These are phyloP conservation scores for Stipa capillata DNA, from an alignment of 176 grass and related monocot species.

Conservation along the genomic window DNA sequence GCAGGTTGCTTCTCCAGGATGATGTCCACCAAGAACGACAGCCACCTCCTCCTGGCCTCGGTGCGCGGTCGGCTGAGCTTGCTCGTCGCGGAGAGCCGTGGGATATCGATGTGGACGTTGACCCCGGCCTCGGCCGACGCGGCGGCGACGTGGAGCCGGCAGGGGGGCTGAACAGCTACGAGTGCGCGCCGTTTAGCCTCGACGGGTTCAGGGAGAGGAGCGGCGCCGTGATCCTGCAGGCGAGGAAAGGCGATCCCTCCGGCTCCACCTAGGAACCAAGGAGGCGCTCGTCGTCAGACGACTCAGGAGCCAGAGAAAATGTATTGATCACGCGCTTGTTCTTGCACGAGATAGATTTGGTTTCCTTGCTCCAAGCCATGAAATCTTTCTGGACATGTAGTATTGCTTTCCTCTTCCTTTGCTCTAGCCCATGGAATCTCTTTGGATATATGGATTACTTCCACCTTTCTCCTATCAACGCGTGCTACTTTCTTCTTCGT, in stretches of 20 bases:
- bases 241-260: neutral
- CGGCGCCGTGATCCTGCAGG: neutral
- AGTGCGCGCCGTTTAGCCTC: neutral
- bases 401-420: no score
- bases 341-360: neutral
- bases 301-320: no score
- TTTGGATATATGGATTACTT: no score
- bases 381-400: neutral
- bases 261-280: neutral
- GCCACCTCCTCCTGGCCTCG: neutral
- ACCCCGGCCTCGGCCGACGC: neutral
- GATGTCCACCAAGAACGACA: rapidly evolving
- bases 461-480: no score
- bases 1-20: neutral
- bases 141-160: no score
- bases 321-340: neutral
- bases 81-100: neutral
- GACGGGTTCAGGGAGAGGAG: slow-evolving; percentile 3
- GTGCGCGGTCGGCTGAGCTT: neutral
- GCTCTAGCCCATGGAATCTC: no score
- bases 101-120: slow-evolving; percentile 7
- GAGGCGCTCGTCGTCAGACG: neutral
- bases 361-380: neutral
- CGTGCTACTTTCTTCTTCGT: no score
- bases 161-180: no score